Base-by-base conservation (phyloP, 2,329 filamentous ascomycete species). In the Ambrosiella beaveri region DNA sequence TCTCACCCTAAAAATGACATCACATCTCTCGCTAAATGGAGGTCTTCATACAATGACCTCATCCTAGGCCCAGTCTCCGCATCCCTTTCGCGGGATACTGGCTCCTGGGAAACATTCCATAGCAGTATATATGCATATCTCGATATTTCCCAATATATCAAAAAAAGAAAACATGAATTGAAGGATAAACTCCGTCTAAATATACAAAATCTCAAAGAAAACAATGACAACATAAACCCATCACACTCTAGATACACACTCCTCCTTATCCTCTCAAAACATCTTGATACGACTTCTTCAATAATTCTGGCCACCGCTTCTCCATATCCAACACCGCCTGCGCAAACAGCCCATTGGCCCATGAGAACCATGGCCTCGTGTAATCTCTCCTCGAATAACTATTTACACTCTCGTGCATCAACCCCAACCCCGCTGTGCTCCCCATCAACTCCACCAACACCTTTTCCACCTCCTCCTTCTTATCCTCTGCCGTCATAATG, bases 331-430 rank as follows among this genome's bases (percentile, higher is more conserved):
- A 69, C 58, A 93, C 78, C 61, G 86, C 87, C 71, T 91, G 85
- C 11, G 86, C 85, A 69, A 90, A 93, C n/a, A 94, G 79, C 0
- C 85, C 88, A 66, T 93, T 93, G 12, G 87, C 86, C 88, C 88
- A 93, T 0, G 87, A 84, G 67, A 93, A 70, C 69, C 70, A 71
- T 58, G 69, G 66, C 40, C 70, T 64, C 7, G 67, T 70, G 68
- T 67, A 71, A 3, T 64, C 62, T 1, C 61, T 54, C 5, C 66
- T 67, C 27, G 68, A 60, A 56, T 67, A 64, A 27, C 66, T 68
- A 40, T 70, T 69, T 15, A 71, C 68, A 9, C 68, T 69, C 65
- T 78, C 74, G 59, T 78, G 75, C 12, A 78, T 71, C 7, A 78
- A 68, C 0, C 75, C 75, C 37, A 67, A 63, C 1, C 70, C 71